A percentile compares a stretch with the other conserved stretches of the same genome.
These are phyloP conservation scores for Clausena lansium DNA, from an alignment of 345 rosid species.

Conservation along the genomic window DNA sequence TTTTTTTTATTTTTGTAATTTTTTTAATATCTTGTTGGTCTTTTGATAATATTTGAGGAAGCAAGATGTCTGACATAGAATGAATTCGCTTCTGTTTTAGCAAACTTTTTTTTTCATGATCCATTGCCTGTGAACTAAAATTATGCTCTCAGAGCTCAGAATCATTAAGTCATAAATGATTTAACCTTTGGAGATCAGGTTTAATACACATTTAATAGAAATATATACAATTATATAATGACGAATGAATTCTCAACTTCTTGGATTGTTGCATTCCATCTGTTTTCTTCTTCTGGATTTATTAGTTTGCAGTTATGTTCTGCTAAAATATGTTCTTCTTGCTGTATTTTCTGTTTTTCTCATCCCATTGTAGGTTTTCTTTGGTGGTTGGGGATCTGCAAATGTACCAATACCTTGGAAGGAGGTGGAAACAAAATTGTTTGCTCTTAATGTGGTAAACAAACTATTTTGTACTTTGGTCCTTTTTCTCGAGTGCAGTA, in stretches of 20 bases:
- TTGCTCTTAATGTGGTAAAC: constrained; percentile 81
- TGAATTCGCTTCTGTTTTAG: background rate
- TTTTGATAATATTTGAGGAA: background rate
- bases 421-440: constrained; percentile 80
- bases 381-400: constrained; percentile 58
- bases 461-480: background rate
- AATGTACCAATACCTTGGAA: constrained; percentile 66
- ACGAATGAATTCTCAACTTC: background rate
- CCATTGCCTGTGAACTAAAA: background rate
- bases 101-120: background rate
- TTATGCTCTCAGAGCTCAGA: background rate
- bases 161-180: background rate
- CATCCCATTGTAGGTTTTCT: constrained; percentile 50
- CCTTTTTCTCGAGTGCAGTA: background rate
- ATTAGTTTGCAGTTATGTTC: background rate
- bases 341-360: constrained; percentile 5
- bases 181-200: background rate
- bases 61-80: background rate
- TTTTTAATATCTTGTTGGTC: background rate
- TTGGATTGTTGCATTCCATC: background rate
- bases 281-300: background rate
- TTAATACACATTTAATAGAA: background rate
- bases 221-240: background rate
- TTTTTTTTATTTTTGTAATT: background rate
- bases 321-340: constrained; percentile 5